Evolutionary conservation across 2,329 filamentous ascomycete genomes (phyloP).

Genomic region (Fusarium sp.): DNA sequence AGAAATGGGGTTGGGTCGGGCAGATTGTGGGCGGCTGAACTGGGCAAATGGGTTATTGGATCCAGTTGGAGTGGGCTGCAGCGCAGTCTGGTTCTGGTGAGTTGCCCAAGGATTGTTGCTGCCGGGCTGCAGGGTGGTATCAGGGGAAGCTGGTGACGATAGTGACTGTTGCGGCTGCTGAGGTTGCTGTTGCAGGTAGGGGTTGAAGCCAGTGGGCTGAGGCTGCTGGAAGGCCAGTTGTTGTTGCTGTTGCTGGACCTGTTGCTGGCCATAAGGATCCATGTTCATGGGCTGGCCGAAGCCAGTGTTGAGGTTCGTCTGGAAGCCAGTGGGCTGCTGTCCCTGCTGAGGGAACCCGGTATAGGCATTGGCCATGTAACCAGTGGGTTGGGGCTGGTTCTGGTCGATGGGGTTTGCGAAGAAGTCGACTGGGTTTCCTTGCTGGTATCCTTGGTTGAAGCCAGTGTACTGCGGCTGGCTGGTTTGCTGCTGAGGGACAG

Average conservation of each 20-base stretch:
- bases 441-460: slow-evolving; percentile 97
- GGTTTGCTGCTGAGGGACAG: slow-evolving; percentile 64
- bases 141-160: slow-evolving; percentile 61
- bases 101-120: slow-evolving; percentile 96
- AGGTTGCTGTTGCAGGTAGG: slow-evolving; percentile 55
- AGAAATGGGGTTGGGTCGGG: slow-evolving; percentile 68
- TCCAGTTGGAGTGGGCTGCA: slow-evolving; percentile 88
- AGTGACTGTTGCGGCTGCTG: slow-evolving; percentile 55
- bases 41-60: slow-evolving; percentile 98
- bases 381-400: slow-evolving; percentile 82
- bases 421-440: slow-evolving; percentile 96
- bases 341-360: slow-evolving; percentile 63
- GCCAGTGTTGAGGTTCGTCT: slow-evolving; percentile 73
- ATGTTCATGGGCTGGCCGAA: slow-evolving; percentile 77
- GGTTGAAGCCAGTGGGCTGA: slow-evolving; percentile 67
- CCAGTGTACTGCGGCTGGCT: slow-evolving; percentile 83
- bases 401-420: slow-evolving; percentile 92
- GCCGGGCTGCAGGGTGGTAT: slow-evolving; percentile 77
- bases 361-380: slow-evolving; percentile 71
- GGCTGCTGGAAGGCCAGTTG: slow-evolving; percentile 60
- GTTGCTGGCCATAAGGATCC: slow-evolving; percentile 73
- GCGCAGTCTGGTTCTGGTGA: slow-evolving; percentile 67
- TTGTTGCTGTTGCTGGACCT: slow-evolving; percentile 50
- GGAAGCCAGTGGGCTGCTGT: slow-evolving; percentile 62
- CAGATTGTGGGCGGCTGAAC: slow-evolving; percentile 70